Evolutionary conservation across 306 rosid genomes (phyloP), one percentile per base, ranked within the genome.

Genomic region (Herpetospermum pedunculosum): DNA sequence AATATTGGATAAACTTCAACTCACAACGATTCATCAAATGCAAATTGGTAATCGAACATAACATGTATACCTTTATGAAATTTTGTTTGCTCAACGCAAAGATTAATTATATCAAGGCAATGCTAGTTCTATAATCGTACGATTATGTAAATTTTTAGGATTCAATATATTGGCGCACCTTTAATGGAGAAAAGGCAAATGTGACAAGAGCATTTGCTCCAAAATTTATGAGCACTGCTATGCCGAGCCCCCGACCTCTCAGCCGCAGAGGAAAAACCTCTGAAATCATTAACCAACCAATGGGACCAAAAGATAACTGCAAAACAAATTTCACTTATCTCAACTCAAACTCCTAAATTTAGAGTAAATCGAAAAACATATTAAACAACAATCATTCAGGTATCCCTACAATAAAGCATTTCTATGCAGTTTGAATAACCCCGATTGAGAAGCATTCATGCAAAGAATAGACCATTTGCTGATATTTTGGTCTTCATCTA

Each of bases 231-330:
- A 94, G 97, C 72, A 94, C 97, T 9, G 99, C 96, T 78, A 94
- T 72, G 79, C 99, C 82, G 25, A 94, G 96, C 80, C 99, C 99
- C 48, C 89, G 84, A 18, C 99, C 97, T 85, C 99, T 84, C 28
- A 85, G 57, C 28, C 99, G 88, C 79, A 94, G 81, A 21, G 99
- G 99, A 73, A 94, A 94, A 43, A 94, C 23, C 85, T 94, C 99
- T 18, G 99, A 89, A 82, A 94, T 89, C 99, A 94, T 88, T 67
- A 94, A 87, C 99, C 99, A 94, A 38, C 99, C 96, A 57, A 94
- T 94, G 67, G 99, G 99, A 78, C 99, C 99, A 78, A 89, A 94
- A 57, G 99, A 94, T 57, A 94, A 21, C 99, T 94, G 92, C 87
- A 84, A 75, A 32, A 47, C 18, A 46, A 74, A 74, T 76, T 21